Conservation (phyloP, 805 yeast species). For the Metschnikowia vanudenii region DNA sequence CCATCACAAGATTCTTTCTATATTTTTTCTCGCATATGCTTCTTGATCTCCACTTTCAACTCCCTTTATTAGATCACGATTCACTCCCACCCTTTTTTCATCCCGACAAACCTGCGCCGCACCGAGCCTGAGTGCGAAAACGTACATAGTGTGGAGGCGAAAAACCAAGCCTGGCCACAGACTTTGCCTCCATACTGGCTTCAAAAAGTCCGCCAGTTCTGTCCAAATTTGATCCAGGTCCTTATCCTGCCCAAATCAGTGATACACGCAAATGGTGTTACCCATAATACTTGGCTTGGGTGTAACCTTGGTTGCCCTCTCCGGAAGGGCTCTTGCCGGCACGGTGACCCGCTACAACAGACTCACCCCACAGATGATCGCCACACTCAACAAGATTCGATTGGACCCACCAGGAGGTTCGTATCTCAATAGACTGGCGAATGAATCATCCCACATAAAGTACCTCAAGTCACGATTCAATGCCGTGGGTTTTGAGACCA, state of each 20-base stretch:
- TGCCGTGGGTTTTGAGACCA: conserved; percentile 30
- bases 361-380: conserved; percentile 23
- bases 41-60: too few relatives aligned
- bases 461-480: conserved; percentile 22
- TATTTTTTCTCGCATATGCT: too few relatives aligned
- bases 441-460: conserved; percentile 18
- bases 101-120: too few relatives aligned
- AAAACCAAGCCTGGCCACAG: too few relatives aligned
- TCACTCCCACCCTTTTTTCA: too few relatives aligned
- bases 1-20: too few relatives aligned
- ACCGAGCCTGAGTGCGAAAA: too few relatives aligned
- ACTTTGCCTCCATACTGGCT: too few relatives aligned
- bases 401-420: conserved; percentile 11
- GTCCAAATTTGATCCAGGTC: too few relatives aligned
- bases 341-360: conserved; percentile 14
- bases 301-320: conserved; percentile 19
- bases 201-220: too few relatives aligned
- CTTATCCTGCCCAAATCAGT: background rate
- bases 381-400: conserved; percentile 20
- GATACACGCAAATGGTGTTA: conserved; percentile 15
- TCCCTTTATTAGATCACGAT: too few relatives aligned
- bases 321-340: conserved; percentile 15
- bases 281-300: conserved; percentile 22
- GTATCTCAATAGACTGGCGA: conserved; percentile 11
- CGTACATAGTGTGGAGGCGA: too few relatives aligned